Base-by-base conservation (phyloP, 1,284 basidiomycete species). In the Rhodotorula sp. region DNA sequence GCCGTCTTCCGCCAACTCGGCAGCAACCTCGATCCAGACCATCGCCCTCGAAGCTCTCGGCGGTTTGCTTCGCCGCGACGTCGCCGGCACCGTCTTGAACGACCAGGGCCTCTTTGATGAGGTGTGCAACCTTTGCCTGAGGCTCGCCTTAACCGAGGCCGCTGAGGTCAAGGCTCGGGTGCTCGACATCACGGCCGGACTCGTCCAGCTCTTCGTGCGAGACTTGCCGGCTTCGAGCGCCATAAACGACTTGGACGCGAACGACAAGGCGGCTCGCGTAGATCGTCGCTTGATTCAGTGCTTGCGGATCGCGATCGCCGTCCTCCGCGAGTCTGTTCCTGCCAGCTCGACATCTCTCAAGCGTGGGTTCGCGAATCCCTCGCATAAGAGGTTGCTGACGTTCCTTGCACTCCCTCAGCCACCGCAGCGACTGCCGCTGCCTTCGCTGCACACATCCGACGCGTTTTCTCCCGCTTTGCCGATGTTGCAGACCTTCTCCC, bases 61-160 rank as follows among this genome's bases (percentile, higher is more conserved):
- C 71, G 88, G 85, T 64, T 84, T 98, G 20, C 88, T 95, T 20
- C 83, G 86, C 44, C 88, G 89, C 1, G 86, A 89, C 74, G 91
- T 92, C 75, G 86, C 89, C 8, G 95, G 94, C 4, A 86, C 86
- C 39, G 89, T 89, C 0, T 84, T 97, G 54, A 83, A 90, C 70
- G 90, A 94, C 49, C 86, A 87, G 2, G 85, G 88, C 0, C 86
- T 93, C 47, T 95, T 96, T 77, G 91, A 93, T 58, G 95, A 99
- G 81, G 87, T 99, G 64, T 87, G 90, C 77, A 90, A 89, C 59
- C 82, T 98, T 15, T 92, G 88, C 79, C 93, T 95, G 79, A 87
- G 95, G 3, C 87, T 97, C 80, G 90, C 90, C 0, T 88, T 97
- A 85, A 91, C 90, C 4, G 94, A 96, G 78, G 83, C 88, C 0